These are phyloP conservation scores for Sordariomycetes sp. DNA, from an alignment of 2,329 filamentous ascomycete genomes.

Conservation along the genomic window DNA sequence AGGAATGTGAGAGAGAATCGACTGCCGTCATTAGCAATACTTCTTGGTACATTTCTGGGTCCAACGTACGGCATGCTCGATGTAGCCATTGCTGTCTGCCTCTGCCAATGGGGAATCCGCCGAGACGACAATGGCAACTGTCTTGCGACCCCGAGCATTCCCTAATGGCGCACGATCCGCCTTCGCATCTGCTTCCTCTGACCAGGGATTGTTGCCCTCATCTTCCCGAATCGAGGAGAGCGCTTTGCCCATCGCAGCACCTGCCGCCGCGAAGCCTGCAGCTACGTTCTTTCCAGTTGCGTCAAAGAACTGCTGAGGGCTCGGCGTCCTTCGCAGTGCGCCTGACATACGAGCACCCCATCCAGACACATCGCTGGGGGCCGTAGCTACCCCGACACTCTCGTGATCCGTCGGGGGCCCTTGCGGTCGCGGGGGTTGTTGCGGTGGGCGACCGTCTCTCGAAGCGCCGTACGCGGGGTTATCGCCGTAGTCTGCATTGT, in stretches of 20 bases:
- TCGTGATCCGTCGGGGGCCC: constrained; percentile 1
- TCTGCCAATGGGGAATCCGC: constrained; percentile 51
- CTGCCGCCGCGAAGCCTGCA: constrained; percentile 74
- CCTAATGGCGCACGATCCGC: constrained; percentile 30
- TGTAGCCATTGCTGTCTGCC: constrained; percentile 47
- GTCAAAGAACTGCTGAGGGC: constrained; percentile 82
- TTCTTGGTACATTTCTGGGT: background rate
- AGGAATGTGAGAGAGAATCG: constrained; percentile 82
- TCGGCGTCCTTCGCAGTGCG: constrained; percentile 72
- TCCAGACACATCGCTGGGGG: constrained; percentile 30
- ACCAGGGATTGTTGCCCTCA: constrained; percentile 87
- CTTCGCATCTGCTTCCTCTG: constrained; percentile 74
- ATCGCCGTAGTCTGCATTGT: constrained; percentile 41
- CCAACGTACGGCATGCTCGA: constrained; percentile 71
- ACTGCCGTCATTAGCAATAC: constrained; percentile 35
- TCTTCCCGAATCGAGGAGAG: constrained; percentile 79
- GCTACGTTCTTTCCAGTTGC: constrained; percentile 72
- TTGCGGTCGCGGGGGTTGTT: constrained; percentile 9
- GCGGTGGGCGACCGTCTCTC: constrained; percentile 24
- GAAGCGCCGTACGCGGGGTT: constrained; percentile 39
- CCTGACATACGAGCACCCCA: constrained; percentile 74
- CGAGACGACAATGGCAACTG: constrained; percentile 81
- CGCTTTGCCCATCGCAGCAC: constrained; percentile 73
- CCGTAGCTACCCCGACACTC: constrained; percentile 8
- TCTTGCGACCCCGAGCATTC: constrained; percentile 46